Conservation (phyloP, 1,284 basidiomycete genomes). For the Cutaneotrichosporon dermatis region DNA sequence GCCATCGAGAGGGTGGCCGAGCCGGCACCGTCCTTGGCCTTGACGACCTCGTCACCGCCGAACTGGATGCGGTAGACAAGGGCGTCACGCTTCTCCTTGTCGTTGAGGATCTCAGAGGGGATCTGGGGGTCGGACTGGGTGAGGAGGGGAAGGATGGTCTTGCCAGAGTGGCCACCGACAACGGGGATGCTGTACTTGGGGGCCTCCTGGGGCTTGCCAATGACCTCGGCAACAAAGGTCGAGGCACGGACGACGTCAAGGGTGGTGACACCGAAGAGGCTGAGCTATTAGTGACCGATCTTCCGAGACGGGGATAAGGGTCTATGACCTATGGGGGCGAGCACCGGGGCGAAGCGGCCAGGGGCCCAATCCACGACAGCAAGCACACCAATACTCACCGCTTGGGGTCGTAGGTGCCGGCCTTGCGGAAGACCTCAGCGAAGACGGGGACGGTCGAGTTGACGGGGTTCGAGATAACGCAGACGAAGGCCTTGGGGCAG, state of each 20-base stretch:
- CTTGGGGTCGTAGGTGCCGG: conserved; percentile 86
- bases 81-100: conserved; percentile 60
- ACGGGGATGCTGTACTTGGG: conserved; percentile 71
- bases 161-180: conserved; percentile 92
- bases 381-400: conserved; percentile 37
- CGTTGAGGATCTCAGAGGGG: conserved; percentile 46
- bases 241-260: conserved; percentile 95
- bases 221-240: conserved; percentile 78
- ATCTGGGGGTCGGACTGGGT: conserved; percentile 62
- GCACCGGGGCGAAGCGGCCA: not conserved
- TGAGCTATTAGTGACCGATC: conserved; percentile 13
- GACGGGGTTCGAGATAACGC: conserved; percentile 89
- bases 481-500: conserved; percentile 81
- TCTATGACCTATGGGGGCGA: no score
- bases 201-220: conserved; percentile 61
- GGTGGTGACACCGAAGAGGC: conserved; percentile 79
- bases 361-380: not conserved
- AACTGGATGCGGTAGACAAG: conserved; percentile 84
- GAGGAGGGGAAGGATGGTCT: conserved; percentile 92
- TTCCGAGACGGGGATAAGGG: not conserved
- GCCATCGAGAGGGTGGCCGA: conserved; percentile 90
- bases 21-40: conserved; percentile 69
- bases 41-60: conserved; percentile 73
- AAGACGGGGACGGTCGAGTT: conserved; percentile 93
- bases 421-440: conserved; percentile 85